Percentiles rank a stretch among this genome's conserved stretches.
phyloP scores from a whole-genome alignment of 129 eudicot genomes.

The Chrysanthemum seticuspe region DNA sequence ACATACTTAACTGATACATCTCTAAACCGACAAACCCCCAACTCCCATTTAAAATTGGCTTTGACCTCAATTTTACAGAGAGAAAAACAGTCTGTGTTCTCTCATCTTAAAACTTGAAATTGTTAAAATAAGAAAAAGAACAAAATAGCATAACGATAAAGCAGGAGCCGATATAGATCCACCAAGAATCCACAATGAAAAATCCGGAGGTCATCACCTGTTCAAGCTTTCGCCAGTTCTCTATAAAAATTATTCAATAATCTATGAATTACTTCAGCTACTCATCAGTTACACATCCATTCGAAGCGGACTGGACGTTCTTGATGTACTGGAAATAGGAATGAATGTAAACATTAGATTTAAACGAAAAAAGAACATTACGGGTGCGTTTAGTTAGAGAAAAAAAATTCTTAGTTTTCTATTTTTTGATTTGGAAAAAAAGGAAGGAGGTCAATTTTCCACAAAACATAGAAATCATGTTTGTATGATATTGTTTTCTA shows the following conservation, averaged over 20 bases:
- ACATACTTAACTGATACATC: not conserved
- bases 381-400: not conserved
- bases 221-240: conserved; percentile 23
- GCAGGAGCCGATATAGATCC: not conserved
- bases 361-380: not conserved
- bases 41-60: not conserved
- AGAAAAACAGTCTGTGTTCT: not conserved
- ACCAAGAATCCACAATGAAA: not conserved
- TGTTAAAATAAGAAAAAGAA: not conserved
- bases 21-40: not conserved
- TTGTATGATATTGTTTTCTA: too few species aligned
- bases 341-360: not conserved
- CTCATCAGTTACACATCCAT: conserved; percentile 96
- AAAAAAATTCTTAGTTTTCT: too few species aligned
- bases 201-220: not conserved
- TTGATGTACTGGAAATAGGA: conserved; percentile 66
- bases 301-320: conserved; percentile 90
- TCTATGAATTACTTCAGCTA: conserved; percentile 14
- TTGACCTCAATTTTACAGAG: not conserved
- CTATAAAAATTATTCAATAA: conserved; percentile 23
- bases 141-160: conserved; percentile 1
- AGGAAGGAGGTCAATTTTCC: too few species aligned
- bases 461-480: too few species aligned
- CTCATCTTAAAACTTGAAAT: not conserved
- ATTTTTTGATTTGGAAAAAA: too few species aligned